A percentile compares a stretch with the other conserved stretches of the same genome.
Conservation (phyloP, 192 early-diverging fungal species). For the Martensiomyces pterosporus region DNA sequence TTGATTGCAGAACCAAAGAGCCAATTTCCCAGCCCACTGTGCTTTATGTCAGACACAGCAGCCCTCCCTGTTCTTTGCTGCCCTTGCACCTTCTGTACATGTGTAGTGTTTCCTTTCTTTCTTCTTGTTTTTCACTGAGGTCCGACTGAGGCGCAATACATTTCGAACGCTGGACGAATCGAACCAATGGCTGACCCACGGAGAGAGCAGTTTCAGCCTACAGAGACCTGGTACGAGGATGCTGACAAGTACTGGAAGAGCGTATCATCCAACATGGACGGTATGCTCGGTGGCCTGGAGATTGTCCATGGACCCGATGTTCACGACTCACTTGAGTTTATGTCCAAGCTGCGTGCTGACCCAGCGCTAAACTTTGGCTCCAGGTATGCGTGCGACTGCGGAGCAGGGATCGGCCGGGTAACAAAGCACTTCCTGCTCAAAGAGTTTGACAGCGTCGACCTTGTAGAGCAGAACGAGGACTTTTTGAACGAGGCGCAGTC, state of each 20-base stretch:
- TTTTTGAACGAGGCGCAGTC: constrained; percentile 74
- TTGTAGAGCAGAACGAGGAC: constrained; percentile 78
- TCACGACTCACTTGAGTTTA: constrained; percentile 61
- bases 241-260: constrained; percentile 55
- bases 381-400: constrained; percentile 70
- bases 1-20: neutral
- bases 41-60: too few species aligned
- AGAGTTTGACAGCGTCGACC: constrained; percentile 79
- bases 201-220: constrained; percentile 22
- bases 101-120: too few species aligned
- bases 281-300: constrained; percentile 90
- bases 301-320: constrained; percentile 70
- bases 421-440: constrained; percentile 78
- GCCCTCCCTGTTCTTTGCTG: too few species aligned
- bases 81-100: too few species aligned
- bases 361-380: constrained; percentile 7
- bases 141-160: too few species aligned
- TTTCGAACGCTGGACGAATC: too few species aligned
- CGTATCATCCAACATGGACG: constrained; percentile 45
- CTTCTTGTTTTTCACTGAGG: too few species aligned
- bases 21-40: too few species aligned
- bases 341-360: constrained; percentile 28
- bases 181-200: constrained; percentile 6
- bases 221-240: constrained; percentile 62
- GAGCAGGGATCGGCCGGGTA: constrained; percentile 93